phyloP scores from a whole-genome alignment of 331 rosid genomes.

The Acacia pycnantha region DNA sequence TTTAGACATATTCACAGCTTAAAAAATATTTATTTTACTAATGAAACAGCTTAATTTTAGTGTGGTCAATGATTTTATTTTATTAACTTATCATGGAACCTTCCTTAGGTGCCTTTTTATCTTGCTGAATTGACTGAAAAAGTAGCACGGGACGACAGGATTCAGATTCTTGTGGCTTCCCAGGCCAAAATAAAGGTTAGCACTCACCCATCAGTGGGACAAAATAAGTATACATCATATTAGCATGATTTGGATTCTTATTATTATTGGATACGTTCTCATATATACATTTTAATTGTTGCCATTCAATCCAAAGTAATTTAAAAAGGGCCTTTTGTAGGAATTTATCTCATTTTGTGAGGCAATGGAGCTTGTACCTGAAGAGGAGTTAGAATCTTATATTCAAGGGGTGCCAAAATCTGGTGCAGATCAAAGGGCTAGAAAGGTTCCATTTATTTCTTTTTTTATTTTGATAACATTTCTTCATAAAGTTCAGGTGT shows the following conservation, averaged over 20 bases:
- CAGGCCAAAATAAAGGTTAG: slow-evolving; percentile 81
- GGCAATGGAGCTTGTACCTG: slow-evolving; percentile 82
- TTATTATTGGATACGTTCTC: not conserved
- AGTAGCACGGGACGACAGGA: slow-evolving; percentile 71
- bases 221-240: not conserved
- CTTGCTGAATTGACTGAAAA: slow-evolving; percentile 89
- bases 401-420: slow-evolving; percentile 52
- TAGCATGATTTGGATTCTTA: not conserved
- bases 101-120: slow-evolving; percentile 80
- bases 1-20: slow-evolving; percentile 4
- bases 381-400: slow-evolving; percentile 70
- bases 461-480: not conserved
- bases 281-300: not conserved
- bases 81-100: slow-evolving; percentile 6
- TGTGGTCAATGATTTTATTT: not conserved
- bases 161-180: slow-evolving; percentile 68
- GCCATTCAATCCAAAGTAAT: slow-evolving; percentile 21
- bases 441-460: slow-evolving; percentile 51
- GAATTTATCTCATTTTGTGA: slow-evolving; percentile 89
- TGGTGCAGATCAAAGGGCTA: slow-evolving; percentile 79
- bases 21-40: slow-evolving; percentile 4
- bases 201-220: slow-evolving; percentile 1
- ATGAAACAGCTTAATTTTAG: not conserved
- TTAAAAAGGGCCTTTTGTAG: slow-evolving; percentile 34
- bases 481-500: not conserved